These are phyloP conservation scores for Metarhizium robertsii DNA, from an alignment of 2,329 filamentous ascomycete species.

Conservation along the genomic window DNA sequence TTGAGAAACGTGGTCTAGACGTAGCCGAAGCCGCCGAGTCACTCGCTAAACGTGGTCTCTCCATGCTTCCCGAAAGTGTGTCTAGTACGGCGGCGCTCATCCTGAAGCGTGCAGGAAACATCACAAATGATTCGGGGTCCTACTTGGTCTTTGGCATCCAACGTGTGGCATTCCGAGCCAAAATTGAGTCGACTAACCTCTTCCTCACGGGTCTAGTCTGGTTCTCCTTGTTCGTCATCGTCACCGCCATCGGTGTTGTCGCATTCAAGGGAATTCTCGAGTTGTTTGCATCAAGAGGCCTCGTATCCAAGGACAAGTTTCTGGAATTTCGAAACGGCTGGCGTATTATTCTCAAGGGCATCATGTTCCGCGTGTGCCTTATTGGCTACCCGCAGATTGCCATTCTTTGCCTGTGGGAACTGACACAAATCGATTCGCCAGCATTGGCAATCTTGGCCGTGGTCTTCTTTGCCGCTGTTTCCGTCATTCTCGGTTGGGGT, in stretches of 20 bases:
- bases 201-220: slow-evolving; percentile 87
- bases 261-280: slow-evolving; percentile 77
- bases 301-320: slow-evolving; percentile 78
- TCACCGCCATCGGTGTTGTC: slow-evolving; percentile 63
- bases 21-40: slow-evolving; percentile 20
- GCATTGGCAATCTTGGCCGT: slow-evolving; percentile 82
- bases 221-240: slow-evolving; percentile 72
- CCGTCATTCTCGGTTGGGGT: slow-evolving; percentile 70
- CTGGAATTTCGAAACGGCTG: slow-evolving; percentile 88
- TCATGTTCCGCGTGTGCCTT: slow-evolving; percentile 79
- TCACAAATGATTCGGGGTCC: slow-evolving; percentile 40
- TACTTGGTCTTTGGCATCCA: slow-evolving; percentile 70
- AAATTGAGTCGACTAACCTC: slow-evolving; percentile 81
- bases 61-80: slow-evolving; percentile 36
- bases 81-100: slow-evolving; percentile 17
- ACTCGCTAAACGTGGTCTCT: slow-evolving; percentile 43
- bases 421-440: slow-evolving; percentile 74
- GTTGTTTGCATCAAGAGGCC: slow-evolving; percentile 59
- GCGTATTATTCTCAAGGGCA: slow-evolving; percentile 84
- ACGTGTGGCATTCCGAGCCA: slow-evolving; percentile 74
- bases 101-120: slow-evolving; percentile 37
- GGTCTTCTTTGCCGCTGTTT: slow-evolving; percentile 75
- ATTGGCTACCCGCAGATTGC: slow-evolving; percentile 88
- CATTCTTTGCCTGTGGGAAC: slow-evolving; percentile 86
- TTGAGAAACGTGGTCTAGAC: slow-evolving; percentile 52